Conservation (phyloP, 345 rosid species). For the Lagerstroemia speciosa region DNA sequence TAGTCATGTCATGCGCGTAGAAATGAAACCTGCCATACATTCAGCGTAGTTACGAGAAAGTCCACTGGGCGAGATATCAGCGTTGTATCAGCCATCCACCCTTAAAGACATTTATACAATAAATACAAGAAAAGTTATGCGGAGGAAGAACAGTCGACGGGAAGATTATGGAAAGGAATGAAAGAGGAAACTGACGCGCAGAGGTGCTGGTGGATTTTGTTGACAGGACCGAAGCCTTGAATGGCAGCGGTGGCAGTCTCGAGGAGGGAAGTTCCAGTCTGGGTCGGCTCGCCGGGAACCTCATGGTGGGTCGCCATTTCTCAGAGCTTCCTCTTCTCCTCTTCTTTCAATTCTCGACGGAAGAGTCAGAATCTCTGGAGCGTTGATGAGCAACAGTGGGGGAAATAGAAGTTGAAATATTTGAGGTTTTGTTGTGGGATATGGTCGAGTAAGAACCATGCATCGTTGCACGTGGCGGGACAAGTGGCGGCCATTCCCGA, state of each 20-base stretch:
- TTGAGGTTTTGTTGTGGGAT: not conserved
- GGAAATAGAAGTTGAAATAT: too few relatives aligned
- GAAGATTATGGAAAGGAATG: not conserved
- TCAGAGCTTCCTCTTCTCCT: not conserved
- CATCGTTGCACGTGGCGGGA: constrained; percentile 5
- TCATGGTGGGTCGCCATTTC: constrained; percentile 28
- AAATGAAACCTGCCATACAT: constrained; percentile 48
- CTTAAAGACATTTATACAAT: too few relatives aligned
- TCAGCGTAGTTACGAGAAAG: too few relatives aligned
- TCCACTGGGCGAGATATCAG: too few relatives aligned
- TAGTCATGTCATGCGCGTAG: constrained; percentile 60
- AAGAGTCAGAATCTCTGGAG: too few relatives aligned
- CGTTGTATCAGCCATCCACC: too few relatives aligned
- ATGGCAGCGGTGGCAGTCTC: constrained; percentile 56
- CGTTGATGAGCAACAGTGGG: not conserved
- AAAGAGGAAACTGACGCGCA: constrained; percentile 46
- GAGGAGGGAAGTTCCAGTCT: constrained; percentile 36
- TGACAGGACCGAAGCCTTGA: constrained; percentile 51
- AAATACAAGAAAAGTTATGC: too few relatives aligned
- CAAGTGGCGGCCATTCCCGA: not conserved
- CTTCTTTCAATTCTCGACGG: not conserved
- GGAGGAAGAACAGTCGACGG: too few relatives aligned
- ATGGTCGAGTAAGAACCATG: not conserved
- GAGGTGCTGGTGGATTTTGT: constrained; percentile 74
- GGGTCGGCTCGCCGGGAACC: constrained; percentile 57